Percentiles rank a stretch among this genome's conserved stretches.
Evolutionary conservation across 306 rosid species (phyloP).

Genomic region (Cucumis hystrix): DNA sequence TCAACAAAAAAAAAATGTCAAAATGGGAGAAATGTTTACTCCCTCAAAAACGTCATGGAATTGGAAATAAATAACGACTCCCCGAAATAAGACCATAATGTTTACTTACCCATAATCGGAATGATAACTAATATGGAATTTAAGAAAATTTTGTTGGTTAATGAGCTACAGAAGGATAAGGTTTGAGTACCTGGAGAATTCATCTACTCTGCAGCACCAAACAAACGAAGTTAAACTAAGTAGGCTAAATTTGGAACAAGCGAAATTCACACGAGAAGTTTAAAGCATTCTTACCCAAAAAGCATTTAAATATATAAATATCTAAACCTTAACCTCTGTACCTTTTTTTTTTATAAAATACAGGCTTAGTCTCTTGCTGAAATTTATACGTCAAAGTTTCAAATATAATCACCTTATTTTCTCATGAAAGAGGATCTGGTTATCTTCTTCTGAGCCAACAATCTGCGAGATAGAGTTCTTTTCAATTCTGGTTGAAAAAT

Average conservation of each 20-base stretch:
- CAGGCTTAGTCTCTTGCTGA: background rate
- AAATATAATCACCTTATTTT: slow-evolving; percentile 60
- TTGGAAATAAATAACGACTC: background rate
- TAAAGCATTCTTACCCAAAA: background rate
- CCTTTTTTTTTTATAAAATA: background rate
- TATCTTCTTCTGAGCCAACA: slow-evolving; percentile 71
- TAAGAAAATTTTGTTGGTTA: background rate
- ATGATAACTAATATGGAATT: background rate
- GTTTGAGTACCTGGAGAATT: slow-evolving; percentile 62
- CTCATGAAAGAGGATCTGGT: slow-evolving; percentile 68
- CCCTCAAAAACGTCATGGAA: background rate
- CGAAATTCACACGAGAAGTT: background rate
- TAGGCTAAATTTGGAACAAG: background rate
- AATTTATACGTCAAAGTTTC: slow-evolving; percentile 4
- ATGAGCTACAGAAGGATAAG: slow-evolving; percentile 6
- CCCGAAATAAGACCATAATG: background rate
- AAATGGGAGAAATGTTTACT: background rate
- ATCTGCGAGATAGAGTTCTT: slow-evolving; percentile 33
- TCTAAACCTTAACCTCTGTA: background rate
- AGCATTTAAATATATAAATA: background rate
- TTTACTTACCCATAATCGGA: background rate
- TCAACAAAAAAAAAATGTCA: background rate
- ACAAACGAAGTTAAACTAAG: slow-evolving; percentile 8
- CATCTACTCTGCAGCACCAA: slow-evolving; percentile 70
- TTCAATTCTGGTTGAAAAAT: background rate